Evolutionary conservation across 805 yeast species (phyloP).

Genomic region (Blastobotrys muscicola): DNA sequence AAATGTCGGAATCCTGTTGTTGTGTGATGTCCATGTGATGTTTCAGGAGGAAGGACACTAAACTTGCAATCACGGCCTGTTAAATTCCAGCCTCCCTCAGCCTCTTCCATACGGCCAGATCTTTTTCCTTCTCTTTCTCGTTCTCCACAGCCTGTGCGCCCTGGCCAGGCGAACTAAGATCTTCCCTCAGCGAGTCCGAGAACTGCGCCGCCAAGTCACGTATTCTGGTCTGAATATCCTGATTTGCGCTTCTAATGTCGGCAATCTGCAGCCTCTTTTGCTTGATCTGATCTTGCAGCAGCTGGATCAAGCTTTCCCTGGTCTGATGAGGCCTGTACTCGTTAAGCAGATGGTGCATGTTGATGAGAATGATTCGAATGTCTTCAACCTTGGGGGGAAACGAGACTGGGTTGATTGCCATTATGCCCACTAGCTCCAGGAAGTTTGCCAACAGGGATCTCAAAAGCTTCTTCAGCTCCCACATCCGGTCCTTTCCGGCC

Average conservation of each 20-base stretch:
- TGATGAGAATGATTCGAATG: slow-evolving; percentile 69
- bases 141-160: background rate
- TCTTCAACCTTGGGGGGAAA: slow-evolving; percentile 61
- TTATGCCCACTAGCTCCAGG: slow-evolving; percentile 69
- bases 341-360: slow-evolving; percentile 84
- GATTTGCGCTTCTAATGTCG: slow-evolving; percentile 32
- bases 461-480: slow-evolving; percentile 69
- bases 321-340: slow-evolving; percentile 95
- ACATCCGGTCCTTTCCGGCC: slow-evolving; percentile 37
- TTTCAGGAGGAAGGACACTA: too few species aligned
- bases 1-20: too few species aligned
- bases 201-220: slow-evolving; percentile 25
- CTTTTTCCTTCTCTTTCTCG: background rate
- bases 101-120: background rate
- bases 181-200: background rate
- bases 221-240: slow-evolving; percentile 33
- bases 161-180: too few species aligned
- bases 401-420: slow-evolving; percentile 62
- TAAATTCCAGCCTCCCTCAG: background rate
- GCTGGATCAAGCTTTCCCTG: slow-evolving; percentile 73
- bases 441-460: slow-evolving; percentile 73
- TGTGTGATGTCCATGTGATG: too few species aligned
- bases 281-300: slow-evolving; percentile 57
- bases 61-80: too few species aligned
- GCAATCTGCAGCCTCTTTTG: slow-evolving; percentile 20